Evolutionary conservation across 257 asterid genomes (phyloP).

Genomic region (Rhazya stricta): DNA sequence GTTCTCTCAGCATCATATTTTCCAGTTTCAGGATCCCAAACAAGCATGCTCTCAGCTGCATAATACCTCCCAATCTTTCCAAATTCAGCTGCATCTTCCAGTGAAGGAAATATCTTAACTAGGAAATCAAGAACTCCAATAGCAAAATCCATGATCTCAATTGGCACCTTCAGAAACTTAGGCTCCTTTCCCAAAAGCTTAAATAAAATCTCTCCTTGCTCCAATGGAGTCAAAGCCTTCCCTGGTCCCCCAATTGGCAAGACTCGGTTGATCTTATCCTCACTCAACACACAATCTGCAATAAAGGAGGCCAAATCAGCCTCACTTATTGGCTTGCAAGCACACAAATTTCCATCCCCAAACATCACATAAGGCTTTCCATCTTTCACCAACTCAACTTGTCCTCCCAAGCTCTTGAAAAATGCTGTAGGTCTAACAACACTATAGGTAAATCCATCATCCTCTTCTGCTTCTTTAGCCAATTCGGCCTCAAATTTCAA

Average conservation of each 20-base stretch:
- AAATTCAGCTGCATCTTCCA: constrained; percentile 91
- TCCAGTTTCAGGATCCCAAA: constrained; percentile 67
- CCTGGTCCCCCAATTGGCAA: constrained; percentile 93
- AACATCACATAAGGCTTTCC: constrained; percentile 98
- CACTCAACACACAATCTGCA: constrained; percentile 63
- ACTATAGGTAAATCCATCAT: constrained; percentile 55
- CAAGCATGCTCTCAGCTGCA: constrained; percentile 91
- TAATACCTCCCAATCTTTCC: constrained; percentile 97
- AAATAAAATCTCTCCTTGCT: constrained; percentile 89
- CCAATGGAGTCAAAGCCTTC: constrained; percentile 81
- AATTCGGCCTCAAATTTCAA: constrained; percentile 77
- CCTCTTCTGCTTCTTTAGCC: constrained; percentile 45
- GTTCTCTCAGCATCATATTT: constrained; percentile 75
- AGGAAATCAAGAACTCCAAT: constrained; percentile 73
- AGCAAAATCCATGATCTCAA: constrained; percentile 86
- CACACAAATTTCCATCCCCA: constrained; percentile 87
- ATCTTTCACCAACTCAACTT: constrained; percentile 81
- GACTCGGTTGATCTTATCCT: constrained; percentile 49
- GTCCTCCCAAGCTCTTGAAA: constrained; percentile 97
- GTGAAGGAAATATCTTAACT: constrained; percentile 66
- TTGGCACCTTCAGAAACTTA: constrained; percentile 77
- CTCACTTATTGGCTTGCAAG: constrained; percentile 95
- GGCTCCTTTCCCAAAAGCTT: constrained; percentile 69
- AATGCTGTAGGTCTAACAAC: constrained; percentile 96
- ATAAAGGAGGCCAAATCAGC: constrained; percentile 75